phyloP scores from a whole-genome alignment of 805 yeast species.

The Priceomyces carsonii region DNA sequence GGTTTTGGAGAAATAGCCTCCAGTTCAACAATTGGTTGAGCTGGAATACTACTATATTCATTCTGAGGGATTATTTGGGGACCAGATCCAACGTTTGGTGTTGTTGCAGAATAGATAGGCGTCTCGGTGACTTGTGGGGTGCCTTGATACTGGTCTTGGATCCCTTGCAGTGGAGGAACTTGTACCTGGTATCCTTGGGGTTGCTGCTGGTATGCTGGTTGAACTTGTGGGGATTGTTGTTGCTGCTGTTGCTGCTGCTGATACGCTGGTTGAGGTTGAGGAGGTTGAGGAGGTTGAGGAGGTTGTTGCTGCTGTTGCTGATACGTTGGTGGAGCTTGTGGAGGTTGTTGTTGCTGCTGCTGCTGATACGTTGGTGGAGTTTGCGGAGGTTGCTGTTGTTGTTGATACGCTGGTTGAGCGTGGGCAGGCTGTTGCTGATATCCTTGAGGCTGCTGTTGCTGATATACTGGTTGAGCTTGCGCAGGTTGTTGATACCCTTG shows the following conservation, averaged over 20 bases:
- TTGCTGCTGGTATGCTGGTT: constrained; percentile 9
- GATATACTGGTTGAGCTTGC: constrained; percentile 8
- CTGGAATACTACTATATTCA: neutral
- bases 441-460: constrained; percentile 9
- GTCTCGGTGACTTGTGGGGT: neutral
- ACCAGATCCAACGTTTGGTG: neutral
- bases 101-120: neutral
- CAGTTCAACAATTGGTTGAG: neutral
- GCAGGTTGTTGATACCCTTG: constrained; percentile 14
- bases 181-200: constrained; percentile 1
- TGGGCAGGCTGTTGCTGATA: constrained; percentile 12
- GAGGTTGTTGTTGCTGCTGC: constrained; percentile 8
- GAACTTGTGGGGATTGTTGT: constrained; percentile 8
- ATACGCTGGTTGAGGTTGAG: constrained; percentile 9
- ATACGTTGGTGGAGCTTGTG: constrained; percentile 9
- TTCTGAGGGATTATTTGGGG: neutral
- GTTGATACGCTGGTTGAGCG: constrained; percentile 12
- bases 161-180: constrained; percentile 4
- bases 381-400: constrained; percentile 3
- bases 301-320: constrained; percentile 6
- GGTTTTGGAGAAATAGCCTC: constrained; percentile 10
- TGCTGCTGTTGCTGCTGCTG: constrained; percentile 8
- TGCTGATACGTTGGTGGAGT: constrained; percentile 11
- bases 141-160: neutral
- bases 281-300: constrained; percentile 11